Conservation (phyloP, 108 stramenopile genomes). For the Poteriospumella lacustris region DNA sequence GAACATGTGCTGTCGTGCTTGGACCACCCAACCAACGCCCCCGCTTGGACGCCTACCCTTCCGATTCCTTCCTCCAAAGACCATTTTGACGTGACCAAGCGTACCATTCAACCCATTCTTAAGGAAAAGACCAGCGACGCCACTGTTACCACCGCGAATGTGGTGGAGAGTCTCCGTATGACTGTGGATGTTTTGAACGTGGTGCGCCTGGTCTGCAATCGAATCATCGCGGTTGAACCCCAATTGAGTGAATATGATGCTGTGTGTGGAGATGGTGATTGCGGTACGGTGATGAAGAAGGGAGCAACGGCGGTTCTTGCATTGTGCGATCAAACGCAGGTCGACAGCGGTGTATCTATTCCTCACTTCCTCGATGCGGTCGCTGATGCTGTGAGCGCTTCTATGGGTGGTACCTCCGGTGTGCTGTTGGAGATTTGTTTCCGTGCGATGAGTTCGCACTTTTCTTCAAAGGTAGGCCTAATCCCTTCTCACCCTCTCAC, state of each 20-base stretch:
- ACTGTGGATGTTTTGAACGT: too few relatives aligned
- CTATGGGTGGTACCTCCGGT: conserved; percentile 94
- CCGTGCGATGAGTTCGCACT: conserved; percentile 39
- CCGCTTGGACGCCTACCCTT: conserved; percentile 64
- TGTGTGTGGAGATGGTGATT: conserved; percentile 95
- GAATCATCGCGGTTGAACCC: not conserved
- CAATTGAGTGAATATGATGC: conserved; percentile 45
- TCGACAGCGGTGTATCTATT: not conserved
- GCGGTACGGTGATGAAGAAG: conserved; percentile 86
- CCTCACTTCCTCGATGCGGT: conserved; percentile 38
- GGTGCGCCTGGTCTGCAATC: not conserved
- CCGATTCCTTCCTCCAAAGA: not conserved
- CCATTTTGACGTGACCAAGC: not conserved
- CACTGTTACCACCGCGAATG: not conserved
- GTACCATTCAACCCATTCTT: conserved; percentile 34
- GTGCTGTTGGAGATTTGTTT: conserved; percentile 84
- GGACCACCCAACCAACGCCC: conserved; percentile 73
- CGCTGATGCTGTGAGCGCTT: conserved; percentile 70
- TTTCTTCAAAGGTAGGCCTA: not conserved
- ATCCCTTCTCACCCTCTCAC: not conserved
- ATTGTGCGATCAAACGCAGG: conserved; percentile 47
- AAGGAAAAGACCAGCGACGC: conserved; percentile 67
- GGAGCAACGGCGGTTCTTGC: conserved; percentile 73
- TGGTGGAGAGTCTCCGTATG: not conserved
- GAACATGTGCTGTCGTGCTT: conserved; percentile 40